These are phyloP conservation scores for Saussurea involucrata DNA, from an alignment of 129 eudicot species.

Conservation along the genomic window DNA sequence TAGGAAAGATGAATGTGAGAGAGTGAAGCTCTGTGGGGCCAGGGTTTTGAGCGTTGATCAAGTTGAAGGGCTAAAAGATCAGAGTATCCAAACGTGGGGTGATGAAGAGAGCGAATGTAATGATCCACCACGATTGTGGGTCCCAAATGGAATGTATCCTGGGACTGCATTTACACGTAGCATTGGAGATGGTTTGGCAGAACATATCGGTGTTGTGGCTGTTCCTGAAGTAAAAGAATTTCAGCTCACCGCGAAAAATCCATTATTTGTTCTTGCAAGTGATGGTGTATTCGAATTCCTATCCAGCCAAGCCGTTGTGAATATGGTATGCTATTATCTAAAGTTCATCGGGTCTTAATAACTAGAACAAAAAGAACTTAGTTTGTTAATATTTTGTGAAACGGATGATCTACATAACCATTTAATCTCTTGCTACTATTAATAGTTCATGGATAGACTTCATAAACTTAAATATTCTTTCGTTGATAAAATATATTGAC, in stretches of 20 bases:
- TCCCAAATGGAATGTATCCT: slow-evolving; percentile 83
- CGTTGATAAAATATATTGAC: background rate
- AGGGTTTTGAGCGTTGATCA: slow-evolving; percentile 96
- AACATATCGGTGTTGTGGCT: slow-evolving; percentile 90
- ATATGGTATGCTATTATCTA: slow-evolving; percentile 59
- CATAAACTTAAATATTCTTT: background rate
- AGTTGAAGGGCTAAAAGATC: slow-evolving; percentile 96
- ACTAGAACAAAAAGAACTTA: background rate
- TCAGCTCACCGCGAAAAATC: slow-evolving; percentile 54
- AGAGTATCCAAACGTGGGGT: slow-evolving; percentile 80
- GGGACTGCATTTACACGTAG: slow-evolving; percentile 98
- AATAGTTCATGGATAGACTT: background rate
- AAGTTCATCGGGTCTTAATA: background rate
- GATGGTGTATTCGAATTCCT: slow-evolving; percentile 98
- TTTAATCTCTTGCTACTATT: background rate
- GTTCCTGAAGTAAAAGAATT: slow-evolving; percentile 70
- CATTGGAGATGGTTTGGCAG: slow-evolving; percentile 90
- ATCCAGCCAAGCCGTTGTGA: slow-evolving; percentile 88
- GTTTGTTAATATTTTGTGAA: background rate
- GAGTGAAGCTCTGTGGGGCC: slow-evolving; percentile 89
- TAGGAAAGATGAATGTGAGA: slow-evolving; percentile 80
- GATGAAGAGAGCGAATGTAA: slow-evolving; percentile 85
- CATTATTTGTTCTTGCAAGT: slow-evolving; percentile 86
- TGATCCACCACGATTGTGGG: slow-evolving; percentile 97
- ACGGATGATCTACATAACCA: background rate